Evolutionary conservation across 768 basidiomycete genomes (phyloP), one percentile per base, ranked within the genome.

Genomic region (Boletus bicolor): DNA sequence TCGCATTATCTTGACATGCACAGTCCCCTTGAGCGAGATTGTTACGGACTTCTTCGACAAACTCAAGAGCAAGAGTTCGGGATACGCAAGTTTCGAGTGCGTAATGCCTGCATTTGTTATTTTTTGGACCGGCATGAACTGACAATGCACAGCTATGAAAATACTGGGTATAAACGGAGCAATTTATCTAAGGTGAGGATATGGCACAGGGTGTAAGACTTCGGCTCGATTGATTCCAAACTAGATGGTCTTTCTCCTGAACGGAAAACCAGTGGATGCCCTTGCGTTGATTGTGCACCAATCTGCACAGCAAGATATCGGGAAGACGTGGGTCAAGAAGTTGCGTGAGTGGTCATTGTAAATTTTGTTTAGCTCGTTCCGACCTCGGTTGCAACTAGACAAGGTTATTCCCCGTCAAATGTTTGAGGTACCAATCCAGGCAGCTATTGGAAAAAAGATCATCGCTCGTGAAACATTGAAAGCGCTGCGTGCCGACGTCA

Each of bases 341-440:
- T 82, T 98, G 51, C 89, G 93, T 94, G 65, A 64, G 88, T 77
- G 19, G n/a, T 43, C 34, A 19, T 24, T 14, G 19, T 28, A 21
- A 24, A 49, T 52, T 24, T 51, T 49, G 11, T 50, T 53, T 44
- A 14, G 36, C 44, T 36, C 9, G n/a, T 38, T 17, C 43, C 17
- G 10, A 50, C 19, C 15, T 21, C 11, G 21, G 42, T 36, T 39
- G 11, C 37, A 17, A 35, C 12, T 60, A 93, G 91, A 91, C 72
- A 91, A 91, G 64, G 92, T 98, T 38, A 91, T 98, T 34, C 94
- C 95, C 30, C 78, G 89, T 44, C 95, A 98, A 68, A 72, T 93
- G 47, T 98, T 95, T 66, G 95, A 98, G 72, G 86, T 98, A 11
- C 89, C 95, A 2, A 97, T 99, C 50, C 97, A 98, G 68, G 97